Evolutionary conservation across 1,284 basidiomycete species (phyloP).

Genomic region (Heterobasidion occidentale): DNA sequence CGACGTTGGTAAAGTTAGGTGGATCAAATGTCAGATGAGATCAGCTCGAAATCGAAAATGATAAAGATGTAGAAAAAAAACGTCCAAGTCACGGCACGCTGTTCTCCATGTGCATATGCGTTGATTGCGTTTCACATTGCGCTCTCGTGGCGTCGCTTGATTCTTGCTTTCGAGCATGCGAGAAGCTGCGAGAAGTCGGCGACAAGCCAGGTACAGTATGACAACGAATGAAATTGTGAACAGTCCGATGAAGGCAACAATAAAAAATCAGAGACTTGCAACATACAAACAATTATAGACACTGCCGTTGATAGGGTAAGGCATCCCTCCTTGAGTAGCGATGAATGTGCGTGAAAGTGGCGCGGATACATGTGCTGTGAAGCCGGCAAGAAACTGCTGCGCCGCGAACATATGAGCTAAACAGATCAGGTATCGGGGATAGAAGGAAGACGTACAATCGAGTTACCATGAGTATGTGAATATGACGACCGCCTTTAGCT

Average conservation of each 20-base stretch:
- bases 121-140: no score
- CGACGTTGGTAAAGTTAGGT: no score
- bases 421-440: neutral
- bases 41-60: no score
- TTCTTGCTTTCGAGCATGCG: neutral
- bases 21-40: no score
- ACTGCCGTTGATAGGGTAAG: neutral
- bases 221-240: neutral
- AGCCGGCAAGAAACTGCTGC: neutral
- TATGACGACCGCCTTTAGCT: neutral
- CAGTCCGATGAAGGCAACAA: neutral
- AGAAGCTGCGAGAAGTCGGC: neutral
- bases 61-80: no score
- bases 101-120: no score
- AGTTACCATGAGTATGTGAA: neutral
- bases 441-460: neutral
- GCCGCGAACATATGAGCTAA: neutral
- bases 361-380: neutral
- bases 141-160: neutral
- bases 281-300: neutral
- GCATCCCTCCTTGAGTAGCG: neutral
- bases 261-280: neutral
- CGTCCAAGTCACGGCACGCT: no score
- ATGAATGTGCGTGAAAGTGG: neutral
- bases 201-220: neutral